A percentile compares a stretch with the other conserved stretches of the same genome.
These are phyloP conservation scores for Erysimum cheiranthoides DNA, from an alignment of 345 rosid genomes.

Conservation along the genomic window DNA sequence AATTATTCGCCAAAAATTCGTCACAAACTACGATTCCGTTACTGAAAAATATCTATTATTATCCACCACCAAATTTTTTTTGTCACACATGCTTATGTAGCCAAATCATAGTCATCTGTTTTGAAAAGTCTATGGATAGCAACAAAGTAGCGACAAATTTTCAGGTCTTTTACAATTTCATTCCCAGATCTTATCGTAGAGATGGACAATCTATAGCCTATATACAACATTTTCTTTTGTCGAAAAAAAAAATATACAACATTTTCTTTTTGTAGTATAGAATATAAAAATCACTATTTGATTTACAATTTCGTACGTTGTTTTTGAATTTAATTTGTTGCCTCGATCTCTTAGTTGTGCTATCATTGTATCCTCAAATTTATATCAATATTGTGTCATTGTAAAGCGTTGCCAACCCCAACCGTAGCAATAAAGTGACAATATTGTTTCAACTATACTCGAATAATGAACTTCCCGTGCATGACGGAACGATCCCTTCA, in stretches of 20 bases:
- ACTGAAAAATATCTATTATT: neutral
- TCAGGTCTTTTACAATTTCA: neutral
- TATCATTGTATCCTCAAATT: neutral
- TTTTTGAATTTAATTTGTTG: neutral
- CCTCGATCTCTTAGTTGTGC: neutral
- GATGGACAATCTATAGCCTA: neutral
- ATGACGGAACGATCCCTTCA: neutral
- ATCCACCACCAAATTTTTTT: neutral
- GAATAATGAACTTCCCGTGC: conserved; percentile 10
- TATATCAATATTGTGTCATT: neutral
- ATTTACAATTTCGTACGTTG: neutral
- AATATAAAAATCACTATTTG: neutral
- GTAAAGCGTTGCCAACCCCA: conserved; percentile 6
- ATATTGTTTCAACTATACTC: neutral
- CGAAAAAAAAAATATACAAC: too few relatives aligned
- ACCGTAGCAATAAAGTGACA: conserved; percentile 6
- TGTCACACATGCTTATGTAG: neutral
- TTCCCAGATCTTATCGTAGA: neutral
- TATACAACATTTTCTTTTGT: neutral
- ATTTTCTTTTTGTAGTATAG: neutral
- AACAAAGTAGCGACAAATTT: neutral
- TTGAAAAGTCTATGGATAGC: neutral
- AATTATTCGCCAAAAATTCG: neutral
- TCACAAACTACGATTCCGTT: too few relatives aligned
- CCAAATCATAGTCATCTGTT: neutral